Evolutionary conservation across 345 rosid species (phyloP).

Genomic region (Eucalyptus cloeziana): DNA sequence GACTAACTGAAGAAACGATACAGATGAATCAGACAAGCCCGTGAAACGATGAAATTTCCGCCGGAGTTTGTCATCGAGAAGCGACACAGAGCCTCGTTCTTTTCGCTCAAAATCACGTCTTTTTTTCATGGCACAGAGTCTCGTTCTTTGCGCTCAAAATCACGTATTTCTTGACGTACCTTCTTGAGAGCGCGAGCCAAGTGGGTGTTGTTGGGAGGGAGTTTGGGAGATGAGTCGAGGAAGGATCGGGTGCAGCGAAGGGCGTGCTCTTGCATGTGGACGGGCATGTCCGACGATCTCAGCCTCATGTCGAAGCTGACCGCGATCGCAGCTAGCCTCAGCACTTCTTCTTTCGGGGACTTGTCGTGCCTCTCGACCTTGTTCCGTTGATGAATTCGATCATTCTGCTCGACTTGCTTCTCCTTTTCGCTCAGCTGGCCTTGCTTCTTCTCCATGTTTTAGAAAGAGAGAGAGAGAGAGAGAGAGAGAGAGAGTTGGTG

Average conservation of each 20-base stretch:
- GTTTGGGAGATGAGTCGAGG: conserved; percentile 10
- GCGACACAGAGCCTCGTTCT: neutral
- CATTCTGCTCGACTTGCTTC: neutral
- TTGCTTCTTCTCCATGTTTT: neutral
- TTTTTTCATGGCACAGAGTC: neutral
- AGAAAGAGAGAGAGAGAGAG: neutral
- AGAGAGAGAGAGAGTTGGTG: neutral
- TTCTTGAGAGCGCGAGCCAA: conserved; percentile 33
- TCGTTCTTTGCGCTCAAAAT: neutral
- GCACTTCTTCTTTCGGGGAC: conserved; percentile 4
- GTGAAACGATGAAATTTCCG: neutral
- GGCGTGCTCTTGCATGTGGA: conserved; percentile 24
- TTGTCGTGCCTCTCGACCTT: neutral
- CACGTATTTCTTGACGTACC: neutral
- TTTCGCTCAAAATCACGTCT: neutral
- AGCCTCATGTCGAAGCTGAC: conserved; percentile 18
- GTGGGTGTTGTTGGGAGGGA: conserved; percentile 7
- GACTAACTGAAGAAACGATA: neutral
- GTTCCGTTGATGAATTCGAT: neutral
- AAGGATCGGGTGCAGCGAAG: conserved; percentile 13
- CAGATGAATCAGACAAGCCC: neutral
- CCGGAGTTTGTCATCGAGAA: neutral
- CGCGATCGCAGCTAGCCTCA: conserved; percentile 21
- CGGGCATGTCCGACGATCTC: conserved; percentile 30
- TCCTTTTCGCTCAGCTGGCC: neutral